Conservation (phyloP, 441 rosid species). For the Eutrema salsugineum region DNA sequence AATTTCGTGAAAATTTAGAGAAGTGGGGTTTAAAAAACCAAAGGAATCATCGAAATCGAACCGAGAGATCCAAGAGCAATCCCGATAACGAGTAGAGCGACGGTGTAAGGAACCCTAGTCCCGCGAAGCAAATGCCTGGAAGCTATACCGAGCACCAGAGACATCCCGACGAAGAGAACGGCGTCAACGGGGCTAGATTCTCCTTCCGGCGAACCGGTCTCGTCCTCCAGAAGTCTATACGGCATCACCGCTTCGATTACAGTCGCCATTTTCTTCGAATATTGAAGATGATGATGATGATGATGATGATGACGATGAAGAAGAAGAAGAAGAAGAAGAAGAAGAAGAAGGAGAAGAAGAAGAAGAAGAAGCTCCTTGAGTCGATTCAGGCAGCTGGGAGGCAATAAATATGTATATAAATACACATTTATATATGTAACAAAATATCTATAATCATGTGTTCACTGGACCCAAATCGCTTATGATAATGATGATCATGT, state of each 20-base stretch:
- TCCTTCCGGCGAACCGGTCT: neutral
- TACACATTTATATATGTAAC: neutral
- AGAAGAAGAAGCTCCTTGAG: neutral
- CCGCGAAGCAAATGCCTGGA: constrained; percentile 74
- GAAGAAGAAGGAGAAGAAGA: neutral
- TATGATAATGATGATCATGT: neutral
- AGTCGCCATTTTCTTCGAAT: constrained; percentile 6
- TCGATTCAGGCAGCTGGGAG: neutral
- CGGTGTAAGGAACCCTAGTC: constrained; percentile 89
- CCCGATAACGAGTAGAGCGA: constrained; percentile 83
- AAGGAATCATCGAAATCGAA: constrained; percentile 13
- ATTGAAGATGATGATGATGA: no score
- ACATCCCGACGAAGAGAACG: constrained; percentile 71
- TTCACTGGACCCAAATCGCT: neutral
- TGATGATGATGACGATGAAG: neutral
- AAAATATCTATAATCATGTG: no score
- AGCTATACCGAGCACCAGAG: constrained; percentile 78
- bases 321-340: neutral
- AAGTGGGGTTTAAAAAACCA: no score
- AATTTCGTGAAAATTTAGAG: neutral
- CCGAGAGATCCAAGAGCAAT: constrained; percentile 84
- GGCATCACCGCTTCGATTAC: constrained; percentile 19
- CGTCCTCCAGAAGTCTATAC: constrained; percentile 2
- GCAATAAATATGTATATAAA: neutral
- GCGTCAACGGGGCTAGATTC: constrained; percentile 53